A percentile compares a stretch with the other conserved stretches of the same genome.
These are phyloP conservation scores for Fragaria vesca DNA, from an alignment of 306 rosid genomes.

Conservation along the genomic window DNA sequence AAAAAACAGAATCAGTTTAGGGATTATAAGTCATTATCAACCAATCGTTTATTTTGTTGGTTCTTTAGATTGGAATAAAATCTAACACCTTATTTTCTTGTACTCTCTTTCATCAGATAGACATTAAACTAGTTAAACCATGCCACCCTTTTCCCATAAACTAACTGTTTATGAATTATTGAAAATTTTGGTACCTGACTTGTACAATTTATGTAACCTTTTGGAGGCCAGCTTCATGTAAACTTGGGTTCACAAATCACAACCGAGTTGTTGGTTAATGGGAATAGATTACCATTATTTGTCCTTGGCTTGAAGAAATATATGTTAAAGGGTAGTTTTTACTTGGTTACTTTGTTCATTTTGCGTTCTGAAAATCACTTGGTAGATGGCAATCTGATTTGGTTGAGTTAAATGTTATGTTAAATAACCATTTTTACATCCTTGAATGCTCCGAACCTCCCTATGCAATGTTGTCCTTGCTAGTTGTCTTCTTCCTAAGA, in stretches of 20 bases:
- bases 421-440: neutral
- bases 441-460: conserved; percentile 16
- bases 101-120: neutral
- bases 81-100: neutral
- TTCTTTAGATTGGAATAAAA: conserved; percentile 4
- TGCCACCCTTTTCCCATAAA: neutral
- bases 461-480: conserved; percentile 15
- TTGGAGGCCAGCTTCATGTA: neutral
- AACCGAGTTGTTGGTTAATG: neutral
- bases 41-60: neutral
- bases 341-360: neutral
- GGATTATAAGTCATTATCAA: neutral
- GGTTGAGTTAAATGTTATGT: neutral
- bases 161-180: neutral
- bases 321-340: neutral
- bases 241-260: neutral
- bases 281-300: neutral
- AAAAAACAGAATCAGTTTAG: conserved; percentile 8
- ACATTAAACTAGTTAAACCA: neutral
- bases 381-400: neutral
- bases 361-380: neutral
- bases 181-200: neutral
- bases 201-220: neutral
- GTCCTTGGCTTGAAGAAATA: neutral
- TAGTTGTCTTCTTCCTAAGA: conserved; percentile 1